phyloP scores from a whole-genome alignment of 495 filamentous ascomycete genomes.

The Cercophora scortea region DNA sequence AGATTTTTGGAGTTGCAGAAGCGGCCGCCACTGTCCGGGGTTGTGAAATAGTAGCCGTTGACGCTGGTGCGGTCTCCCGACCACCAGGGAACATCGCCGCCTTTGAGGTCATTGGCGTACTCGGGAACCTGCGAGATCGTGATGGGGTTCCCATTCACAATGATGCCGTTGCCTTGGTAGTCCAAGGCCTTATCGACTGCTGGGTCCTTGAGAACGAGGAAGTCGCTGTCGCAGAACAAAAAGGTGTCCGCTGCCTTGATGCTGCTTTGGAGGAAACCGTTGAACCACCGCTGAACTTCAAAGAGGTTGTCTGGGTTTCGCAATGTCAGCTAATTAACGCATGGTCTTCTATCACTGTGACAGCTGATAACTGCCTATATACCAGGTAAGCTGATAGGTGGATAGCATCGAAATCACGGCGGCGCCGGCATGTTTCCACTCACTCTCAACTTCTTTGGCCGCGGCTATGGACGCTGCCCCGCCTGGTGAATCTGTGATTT shows the following conservation, averaged over 20 bases:
- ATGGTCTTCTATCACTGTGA: no score
- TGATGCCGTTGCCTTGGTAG: neutral
- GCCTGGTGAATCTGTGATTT: no score
- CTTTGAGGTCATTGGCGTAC: neutral
- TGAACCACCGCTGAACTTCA: neutral
- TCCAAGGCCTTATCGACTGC: neutral
- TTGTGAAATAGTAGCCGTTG: neutral
- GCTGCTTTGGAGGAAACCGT: neutral
- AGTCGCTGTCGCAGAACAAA: neutral
- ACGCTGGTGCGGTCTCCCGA: neutral
- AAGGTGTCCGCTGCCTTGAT: neutral
- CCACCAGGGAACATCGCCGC: neutral
- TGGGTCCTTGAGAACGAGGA: neutral
- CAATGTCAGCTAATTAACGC: no score
- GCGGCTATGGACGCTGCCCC: no score
- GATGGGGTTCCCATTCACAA: neutral
- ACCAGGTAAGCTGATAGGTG: neutral
- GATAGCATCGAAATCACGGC: no score
- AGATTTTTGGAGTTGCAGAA: neutral
- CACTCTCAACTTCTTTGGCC: no score
- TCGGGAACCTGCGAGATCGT: neutral
- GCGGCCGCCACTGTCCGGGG: no score
- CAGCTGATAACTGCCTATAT: neutral
- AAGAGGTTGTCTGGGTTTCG: neutral
- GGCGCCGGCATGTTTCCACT: no score